Evolutionary conservation across 176 grass and related monocot species (phyloP).

Genomic region (Lolium perenne): DNA sequence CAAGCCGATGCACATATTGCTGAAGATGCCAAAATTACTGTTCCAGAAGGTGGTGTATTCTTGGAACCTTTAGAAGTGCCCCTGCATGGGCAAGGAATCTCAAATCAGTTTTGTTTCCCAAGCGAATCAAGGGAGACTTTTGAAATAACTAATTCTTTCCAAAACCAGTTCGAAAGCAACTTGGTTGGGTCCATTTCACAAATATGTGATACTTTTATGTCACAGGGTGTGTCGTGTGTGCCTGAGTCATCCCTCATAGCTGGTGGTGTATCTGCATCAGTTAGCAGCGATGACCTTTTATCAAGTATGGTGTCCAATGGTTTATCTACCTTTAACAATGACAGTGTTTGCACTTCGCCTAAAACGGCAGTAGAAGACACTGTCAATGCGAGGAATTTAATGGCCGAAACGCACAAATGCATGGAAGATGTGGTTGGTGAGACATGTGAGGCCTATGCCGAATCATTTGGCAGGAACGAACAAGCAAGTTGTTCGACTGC

Average conservation of each 20-base stretch:
- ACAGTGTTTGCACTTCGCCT: conserved; percentile 1
- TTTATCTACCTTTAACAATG: conserved; percentile 28
- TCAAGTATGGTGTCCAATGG: conserved; percentile 57
- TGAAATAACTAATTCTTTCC: conserved; percentile 46
- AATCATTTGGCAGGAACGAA: conserved; percentile 50
- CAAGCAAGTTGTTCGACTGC: conserved; percentile 53
- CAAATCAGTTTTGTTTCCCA: conserved; percentile 26
- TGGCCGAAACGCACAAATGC: conserved; percentile 33
- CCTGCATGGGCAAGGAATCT: conserved; percentile 35
- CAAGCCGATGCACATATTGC: conserved; percentile 37
- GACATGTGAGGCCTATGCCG: conserved; percentile 56
- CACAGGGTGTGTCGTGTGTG: conserved; percentile 70
- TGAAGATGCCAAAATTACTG: conserved; percentile 32
- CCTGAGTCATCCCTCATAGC: conserved; percentile 73
- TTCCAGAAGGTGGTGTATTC: conserved; percentile 29
- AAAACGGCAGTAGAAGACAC: conserved; percentile 38
- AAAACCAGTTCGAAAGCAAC: conserved; percentile 58
- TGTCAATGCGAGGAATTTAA: conserved; percentile 30
- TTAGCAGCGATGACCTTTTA: conserved; percentile 53
- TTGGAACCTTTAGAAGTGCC: conserved; percentile 31
- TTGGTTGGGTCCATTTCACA: conserved; percentile 59
- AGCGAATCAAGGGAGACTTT: conserved; percentile 48
- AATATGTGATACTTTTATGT: conserved; percentile 86
- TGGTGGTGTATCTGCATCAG: conserved; percentile 47
- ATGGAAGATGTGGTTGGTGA: conserved; percentile 51